Evolutionary conservation across 805 yeast genomes (phyloP).

Genomic region (Cyberlindnera maritima): DNA sequence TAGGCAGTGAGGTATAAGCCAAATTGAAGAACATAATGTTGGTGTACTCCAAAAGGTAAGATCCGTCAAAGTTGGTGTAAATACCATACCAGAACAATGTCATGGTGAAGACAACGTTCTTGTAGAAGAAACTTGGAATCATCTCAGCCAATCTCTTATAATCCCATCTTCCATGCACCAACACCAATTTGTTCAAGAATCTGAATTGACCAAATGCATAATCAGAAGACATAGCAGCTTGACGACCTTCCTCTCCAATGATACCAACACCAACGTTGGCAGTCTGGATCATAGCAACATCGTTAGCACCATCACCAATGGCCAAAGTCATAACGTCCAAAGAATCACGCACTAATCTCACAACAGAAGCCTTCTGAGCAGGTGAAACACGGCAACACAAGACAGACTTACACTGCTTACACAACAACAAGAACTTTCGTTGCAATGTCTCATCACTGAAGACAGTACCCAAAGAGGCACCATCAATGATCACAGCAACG

Average conservation of each 20-base stretch:
- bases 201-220: slow-evolving; percentile 85
- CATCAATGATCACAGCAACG: slow-evolving; percentile 73
- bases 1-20: slow-evolving; percentile 81
- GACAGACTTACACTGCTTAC: slow-evolving; percentile 80
- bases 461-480: slow-evolving; percentile 67
- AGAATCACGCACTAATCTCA: slow-evolving; percentile 68
- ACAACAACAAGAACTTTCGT: slow-evolving; percentile 59
- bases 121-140: slow-evolving; percentile 80
- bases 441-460: slow-evolving; percentile 43
- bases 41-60: slow-evolving; percentile 76
- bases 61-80: slow-evolving; percentile 72
- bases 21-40: slow-evolving; percentile 77
- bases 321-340: slow-evolving; percentile 82
- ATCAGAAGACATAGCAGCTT: slow-evolving; percentile 86
- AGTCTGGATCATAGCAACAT: slow-evolving; percentile 88
- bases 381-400: slow-evolving; percentile 88
- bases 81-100: slow-evolving; percentile 82
- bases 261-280: slow-evolving; percentile 89
- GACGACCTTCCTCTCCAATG: slow-evolving; percentile 90
- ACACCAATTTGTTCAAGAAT: slow-evolving; percentile 58
- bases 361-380: slow-evolving; percentile 83
- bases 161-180: slow-evolving; percentile 87
- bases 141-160: slow-evolving; percentile 78
- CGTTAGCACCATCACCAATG: slow-evolving; percentile 87
- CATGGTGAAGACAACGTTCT: slow-evolving; percentile 71